Evolutionary conservation across 495 filamentous ascomycete species (phyloP), one percentile per base, ranked within the genome.

Genomic region (Aspergillus baeticus): DNA sequence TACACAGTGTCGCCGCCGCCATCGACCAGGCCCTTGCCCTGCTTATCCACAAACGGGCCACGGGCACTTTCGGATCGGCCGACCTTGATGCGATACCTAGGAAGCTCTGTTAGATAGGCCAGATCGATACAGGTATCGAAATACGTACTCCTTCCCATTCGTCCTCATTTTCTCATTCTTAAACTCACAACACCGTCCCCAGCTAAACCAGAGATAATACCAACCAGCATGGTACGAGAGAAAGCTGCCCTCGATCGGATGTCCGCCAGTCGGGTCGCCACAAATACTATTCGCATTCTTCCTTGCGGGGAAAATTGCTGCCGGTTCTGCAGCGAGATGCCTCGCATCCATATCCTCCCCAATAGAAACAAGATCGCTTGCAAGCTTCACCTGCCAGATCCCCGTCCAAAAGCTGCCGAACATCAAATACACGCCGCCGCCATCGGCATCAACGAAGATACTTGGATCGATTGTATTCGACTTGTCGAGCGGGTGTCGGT

Each of bases 381-480:
- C 69, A 71, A 90, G 75, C 5, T 77, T 66, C 5, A 86, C 81
- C 64, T 89, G 85, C 70, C 83, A 86, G 52, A 90, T 78, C 45
- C 86, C 85, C 10, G 74, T 72, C 88, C 88, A 93, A 69, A 88
- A 93, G 36, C 78, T 83, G 13, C 88, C 88, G 48, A 86, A 93
- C 18, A 73, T 83, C 48, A 92, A 68, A 56, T 81, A 83, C 36
- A 79, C 80, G 0, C 69, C 61, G 7, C 75, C 76, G 18, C 75
- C 76, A 18, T 74, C 71, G 1, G 62, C 57, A 3, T 67, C 64
- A n/a, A 76, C 26, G 45, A 90, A 61, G 0, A 88, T 68, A 57
- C 84, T 86, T 0, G 78, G 69, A 59, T 93, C 89, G 60, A 93
- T 91, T n/a, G 87, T 83, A 57, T 92, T 91, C 62, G 86, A 87